These are phyloP conservation scores for Geosmithia flava DNA, from an alignment of 2,329 filamentous ascomycete species.

Conservation along the genomic window DNA sequence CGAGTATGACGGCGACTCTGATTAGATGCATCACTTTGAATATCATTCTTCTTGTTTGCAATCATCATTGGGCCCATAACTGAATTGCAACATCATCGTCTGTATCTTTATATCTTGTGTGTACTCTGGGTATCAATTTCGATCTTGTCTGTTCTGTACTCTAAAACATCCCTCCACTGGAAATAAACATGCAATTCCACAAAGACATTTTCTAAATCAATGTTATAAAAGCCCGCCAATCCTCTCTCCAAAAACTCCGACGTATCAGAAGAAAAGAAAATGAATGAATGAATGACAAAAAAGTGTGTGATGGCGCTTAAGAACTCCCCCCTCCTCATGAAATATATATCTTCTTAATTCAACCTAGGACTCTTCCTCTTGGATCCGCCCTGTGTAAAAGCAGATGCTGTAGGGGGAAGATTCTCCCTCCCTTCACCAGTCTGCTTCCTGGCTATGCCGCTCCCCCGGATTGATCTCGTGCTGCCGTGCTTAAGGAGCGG, in stretches of 20 bases:
- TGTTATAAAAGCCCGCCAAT: neutral
- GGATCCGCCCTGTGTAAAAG: constrained; percentile 30
- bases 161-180: neutral
- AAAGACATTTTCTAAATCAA: neutral
- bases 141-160: neutral
- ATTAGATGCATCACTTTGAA: neutral
- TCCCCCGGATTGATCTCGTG: constrained; percentile 19
- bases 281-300: neutral
- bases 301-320: neutral
- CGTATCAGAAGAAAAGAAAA: neutral
- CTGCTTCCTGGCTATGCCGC: constrained; percentile 13
- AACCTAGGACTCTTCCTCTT: constrained; percentile 44
- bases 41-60: too few relatives aligned
- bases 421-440: constrained; percentile 39
- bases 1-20: neutral
- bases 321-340: too few relatives aligned
- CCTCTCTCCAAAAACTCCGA: neutral
- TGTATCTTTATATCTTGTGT: too few relatives aligned
- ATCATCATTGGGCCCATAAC: too few relatives aligned
- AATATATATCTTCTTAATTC: constrained; percentile 11
- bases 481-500: constrained; percentile 33
- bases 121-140: neutral
- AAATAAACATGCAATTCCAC: neutral
- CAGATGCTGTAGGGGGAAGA: constrained; percentile 21
- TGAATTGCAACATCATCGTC: too few relatives aligned